phyloP scores from a whole-genome alignment of 2,329 filamentous ascomycete genomes.

The Aquanectria penicillioides region DNA sequence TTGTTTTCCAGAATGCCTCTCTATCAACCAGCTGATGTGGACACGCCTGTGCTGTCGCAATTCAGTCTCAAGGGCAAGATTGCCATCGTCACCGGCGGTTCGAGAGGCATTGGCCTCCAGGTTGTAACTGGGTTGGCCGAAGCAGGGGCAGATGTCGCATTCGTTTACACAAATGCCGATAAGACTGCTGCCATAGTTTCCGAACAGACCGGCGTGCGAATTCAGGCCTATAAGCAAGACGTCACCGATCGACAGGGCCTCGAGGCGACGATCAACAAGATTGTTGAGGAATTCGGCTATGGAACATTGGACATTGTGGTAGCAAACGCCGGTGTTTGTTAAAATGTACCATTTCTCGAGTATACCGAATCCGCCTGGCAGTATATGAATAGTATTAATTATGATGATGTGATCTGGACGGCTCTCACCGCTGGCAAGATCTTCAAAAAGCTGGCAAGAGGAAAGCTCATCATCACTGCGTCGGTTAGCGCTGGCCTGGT shows the following conservation, averaged over 20 bases:
- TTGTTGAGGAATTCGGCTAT: constrained; percentile 32
- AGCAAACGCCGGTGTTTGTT: constrained; percentile 43
- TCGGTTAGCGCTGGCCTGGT: constrained; percentile 33
- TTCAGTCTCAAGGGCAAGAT: background rate
- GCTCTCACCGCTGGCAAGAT: constrained; percentile 37
- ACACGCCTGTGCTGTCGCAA: background rate
- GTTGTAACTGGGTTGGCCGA: constrained; percentile 1
- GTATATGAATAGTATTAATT: constrained; percentile 39
- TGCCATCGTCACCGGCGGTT: constrained; percentile 4
- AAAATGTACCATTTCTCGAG: constrained; percentile 37
- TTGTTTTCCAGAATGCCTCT: background rate
- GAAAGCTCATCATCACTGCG: constrained; percentile 42
- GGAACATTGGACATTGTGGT: constrained; percentile 40
- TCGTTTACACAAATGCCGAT: background rate
- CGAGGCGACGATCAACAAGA: constrained; percentile 19
- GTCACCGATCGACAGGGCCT: background rate
- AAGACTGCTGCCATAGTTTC: background rate
- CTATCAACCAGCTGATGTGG: background rate
- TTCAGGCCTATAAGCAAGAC: background rate
- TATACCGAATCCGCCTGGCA: constrained; percentile 41
- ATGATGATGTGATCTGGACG: constrained; percentile 42
- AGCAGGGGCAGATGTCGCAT: constrained; percentile 3
- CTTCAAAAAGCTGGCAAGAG: constrained; percentile 39
- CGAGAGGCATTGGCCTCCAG: background rate
- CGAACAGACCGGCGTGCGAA: background rate